A percentile compares a stretch with the other conserved stretches of the same genome.
phyloP scores from a whole-genome alignment of 1,284 basidiomycete species.

The Microbotryum lychnidis-dioicae region DNA sequence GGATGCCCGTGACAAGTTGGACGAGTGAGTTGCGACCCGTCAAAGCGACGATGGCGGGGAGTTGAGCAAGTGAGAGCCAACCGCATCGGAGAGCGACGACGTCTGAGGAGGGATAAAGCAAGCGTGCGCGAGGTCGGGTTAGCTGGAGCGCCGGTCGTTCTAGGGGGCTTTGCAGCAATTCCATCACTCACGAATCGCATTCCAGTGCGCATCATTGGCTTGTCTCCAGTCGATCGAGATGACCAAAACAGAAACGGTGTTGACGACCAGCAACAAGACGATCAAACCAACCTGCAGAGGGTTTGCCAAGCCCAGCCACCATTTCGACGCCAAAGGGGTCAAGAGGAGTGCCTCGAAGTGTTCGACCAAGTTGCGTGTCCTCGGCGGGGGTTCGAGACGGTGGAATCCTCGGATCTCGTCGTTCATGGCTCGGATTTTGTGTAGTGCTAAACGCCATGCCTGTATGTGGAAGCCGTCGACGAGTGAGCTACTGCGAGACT shows the following conservation, averaged over 20 bases:
- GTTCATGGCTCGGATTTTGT: too few relatives aligned
- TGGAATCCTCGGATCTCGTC: too few relatives aligned
- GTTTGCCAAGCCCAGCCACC: conserved; percentile 22
- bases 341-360: conserved; percentile 7
- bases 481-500: too few relatives aligned
- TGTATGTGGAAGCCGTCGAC: too few relatives aligned
- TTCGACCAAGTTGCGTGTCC: neutral
- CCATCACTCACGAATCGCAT: too few relatives aligned
- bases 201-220: too few relatives aligned
- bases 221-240: neutral
- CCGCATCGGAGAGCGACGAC: conserved; percentile 24
- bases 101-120: conserved; percentile 6
- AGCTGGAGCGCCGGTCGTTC: too few relatives aligned
- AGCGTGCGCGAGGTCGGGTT: neutral
- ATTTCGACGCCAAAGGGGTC: conserved; percentile 11
- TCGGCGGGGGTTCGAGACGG: too few relatives aligned
- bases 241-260: neutral
- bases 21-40: conserved; percentile 26
- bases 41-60: conserved; percentile 19
- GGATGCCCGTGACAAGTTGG: conserved; percentile 25
- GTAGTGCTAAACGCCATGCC: too few relatives aligned
- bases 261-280: conserved; percentile 13
- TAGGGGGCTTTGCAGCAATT: too few relatives aligned
- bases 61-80: conserved; percentile 26
- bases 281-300: conserved; percentile 16